Conservation (phyloP, 2,329 filamentous ascomycete species). For the Phaeosphaeriaceae sp. region DNA sequence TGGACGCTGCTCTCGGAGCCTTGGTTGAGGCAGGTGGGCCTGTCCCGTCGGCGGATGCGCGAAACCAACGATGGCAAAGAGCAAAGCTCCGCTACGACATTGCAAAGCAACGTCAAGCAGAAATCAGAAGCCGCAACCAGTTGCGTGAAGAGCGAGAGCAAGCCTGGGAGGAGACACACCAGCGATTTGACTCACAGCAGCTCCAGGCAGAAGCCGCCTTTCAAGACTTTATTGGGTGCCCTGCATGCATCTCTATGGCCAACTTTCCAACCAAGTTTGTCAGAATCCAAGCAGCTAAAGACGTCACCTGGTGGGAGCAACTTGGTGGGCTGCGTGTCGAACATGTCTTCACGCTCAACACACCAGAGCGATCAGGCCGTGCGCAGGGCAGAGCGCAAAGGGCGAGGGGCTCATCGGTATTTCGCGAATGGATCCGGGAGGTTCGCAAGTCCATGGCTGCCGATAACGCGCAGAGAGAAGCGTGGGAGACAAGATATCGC, state of each 20-base stretch:
- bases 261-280: conserved; percentile 10
- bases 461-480: conserved; percentile 6
- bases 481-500: conserved; percentile 19
- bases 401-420: conserved; percentile 8
- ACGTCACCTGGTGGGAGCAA: conserved; percentile 35
- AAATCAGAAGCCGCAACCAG: conserved; percentile 17
- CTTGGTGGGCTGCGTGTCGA: conserved; percentile 16
- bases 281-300: conserved; percentile 7
- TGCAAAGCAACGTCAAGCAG: conserved; percentile 19
- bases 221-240: conserved; percentile 10
- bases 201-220: conserved; percentile 14
- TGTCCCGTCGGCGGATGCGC: conserved; percentile 13
- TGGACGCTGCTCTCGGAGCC: conserved; percentile 16
- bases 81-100: conserved; percentile 25
- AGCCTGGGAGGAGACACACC: conserved; percentile 29
- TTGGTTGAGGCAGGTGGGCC: conserved; percentile 23
- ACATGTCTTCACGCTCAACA: conserved; percentile 3
- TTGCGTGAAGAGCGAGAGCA: conserved; percentile 30
- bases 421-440: conserved; percentile 19
- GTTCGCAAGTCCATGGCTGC: conserved; percentile 11
- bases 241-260: conserved; percentile 18
- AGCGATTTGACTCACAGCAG: conserved; percentile 1
- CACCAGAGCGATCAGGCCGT: conserved; percentile 6
- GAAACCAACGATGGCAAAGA: conserved; percentile 25
- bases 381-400: background rate